A percentile compares a stretch with the other conserved stretches of the same genome.
Evolutionary conservation across 108 stramenopile genomes (phyloP).

Genomic region (Fragilariopsis cylindrus): DNA sequence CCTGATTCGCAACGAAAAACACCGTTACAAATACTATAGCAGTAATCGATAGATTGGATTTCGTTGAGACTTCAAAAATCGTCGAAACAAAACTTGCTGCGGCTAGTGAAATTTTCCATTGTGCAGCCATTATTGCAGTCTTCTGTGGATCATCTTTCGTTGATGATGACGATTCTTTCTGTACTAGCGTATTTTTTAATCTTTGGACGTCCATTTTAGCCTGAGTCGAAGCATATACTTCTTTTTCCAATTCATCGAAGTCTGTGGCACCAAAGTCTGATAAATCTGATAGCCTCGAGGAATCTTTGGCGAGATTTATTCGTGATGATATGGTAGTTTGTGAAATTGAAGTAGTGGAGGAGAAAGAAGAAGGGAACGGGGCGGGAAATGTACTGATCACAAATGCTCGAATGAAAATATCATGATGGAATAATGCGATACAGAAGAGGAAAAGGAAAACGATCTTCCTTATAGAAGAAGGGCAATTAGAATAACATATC

Average conservation of each 20-base stretch:
- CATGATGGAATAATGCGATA: background rate
- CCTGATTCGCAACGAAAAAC: slow-evolving; percentile 32
- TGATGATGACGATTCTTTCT: background rate
- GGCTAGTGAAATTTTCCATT: slow-evolving; percentile 30
- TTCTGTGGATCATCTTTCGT: background rate
- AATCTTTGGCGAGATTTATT: slow-evolving; percentile 4
- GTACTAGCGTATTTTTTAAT: background rate
- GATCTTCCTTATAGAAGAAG: background rate
- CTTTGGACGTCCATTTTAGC: slow-evolving; percentile 16
- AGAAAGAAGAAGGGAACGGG: background rate
- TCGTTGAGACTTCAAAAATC: slow-evolving; percentile 1
- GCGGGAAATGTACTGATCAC: background rate
- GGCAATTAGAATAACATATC: too few species aligned
- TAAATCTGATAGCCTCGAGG: background rate
- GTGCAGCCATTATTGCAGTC: slow-evolving; percentile 15
- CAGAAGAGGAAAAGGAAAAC: background rate
- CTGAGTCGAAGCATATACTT: slow-evolving; percentile 14
- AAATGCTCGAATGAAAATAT: slow-evolving; percentile 8
- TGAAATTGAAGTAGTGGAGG: background rate
- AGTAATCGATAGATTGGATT: slow-evolving; percentile 14
- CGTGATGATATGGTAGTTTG: background rate
- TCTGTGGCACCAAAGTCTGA: slow-evolving; percentile 12
- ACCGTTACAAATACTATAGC: slow-evolving; percentile 17
- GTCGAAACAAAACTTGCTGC: slow-evolving; percentile 20
- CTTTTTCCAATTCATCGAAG: slow-evolving; percentile 22